Evolutionary conservation across 2,329 filamentous ascomycete species (phyloP).

Genomic region (Epichloe sp.): DNA sequence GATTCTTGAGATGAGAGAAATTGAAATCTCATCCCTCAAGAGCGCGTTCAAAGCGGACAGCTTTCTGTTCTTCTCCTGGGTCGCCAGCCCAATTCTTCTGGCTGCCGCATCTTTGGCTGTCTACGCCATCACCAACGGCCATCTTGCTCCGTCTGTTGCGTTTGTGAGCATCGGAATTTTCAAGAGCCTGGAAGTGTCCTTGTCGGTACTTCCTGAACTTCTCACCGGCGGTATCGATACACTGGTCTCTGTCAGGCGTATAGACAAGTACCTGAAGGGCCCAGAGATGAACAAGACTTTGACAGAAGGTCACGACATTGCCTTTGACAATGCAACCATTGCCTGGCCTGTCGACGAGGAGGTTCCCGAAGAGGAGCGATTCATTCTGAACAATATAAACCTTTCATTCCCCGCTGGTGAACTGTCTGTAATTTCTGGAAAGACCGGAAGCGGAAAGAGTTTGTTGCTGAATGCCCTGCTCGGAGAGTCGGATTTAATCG

Average conservation of each 20-base stretch:
- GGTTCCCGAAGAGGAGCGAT: slow-evolving; percentile 43
- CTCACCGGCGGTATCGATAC: slow-evolving; percentile 59
- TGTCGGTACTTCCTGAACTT: slow-evolving; percentile 60
- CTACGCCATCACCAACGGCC: slow-evolving; percentile 51
- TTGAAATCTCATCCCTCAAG: slow-evolving; percentile 56
- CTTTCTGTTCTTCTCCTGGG: slow-evolving; percentile 53
- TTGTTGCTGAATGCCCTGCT: slow-evolving; percentile 60
- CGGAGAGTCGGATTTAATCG: slow-evolving; percentile 59
- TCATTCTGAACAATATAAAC: slow-evolving; percentile 51
- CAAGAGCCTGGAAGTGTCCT: slow-evolving; percentile 55
- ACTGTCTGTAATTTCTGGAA: slow-evolving; percentile 62
- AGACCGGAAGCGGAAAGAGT: slow-evolving; percentile 68
- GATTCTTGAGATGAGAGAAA: slow-evolving; percentile 47
- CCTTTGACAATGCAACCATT: slow-evolving; percentile 54
- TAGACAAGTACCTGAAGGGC: slow-evolving; percentile 56
- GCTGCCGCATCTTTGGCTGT: slow-evolving; percentile 57
- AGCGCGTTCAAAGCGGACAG: slow-evolving; percentile 51
- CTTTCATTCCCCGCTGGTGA: slow-evolving; percentile 55
- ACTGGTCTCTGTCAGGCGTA: slow-evolving; percentile 57
- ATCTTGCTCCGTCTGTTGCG: slow-evolving; percentile 57
- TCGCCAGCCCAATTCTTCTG: slow-evolving; percentile 59
- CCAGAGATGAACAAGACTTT: slow-evolving; percentile 48
- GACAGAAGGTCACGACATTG: slow-evolving; percentile 43
- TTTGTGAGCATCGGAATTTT: slow-evolving; percentile 71
- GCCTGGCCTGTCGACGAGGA: slow-evolving; percentile 61